Evolutionary conservation across 2,329 filamentous ascomycete species (phyloP), one percentile per base, ranked within the genome.

Genomic region (Epichloe scottii): DNA sequence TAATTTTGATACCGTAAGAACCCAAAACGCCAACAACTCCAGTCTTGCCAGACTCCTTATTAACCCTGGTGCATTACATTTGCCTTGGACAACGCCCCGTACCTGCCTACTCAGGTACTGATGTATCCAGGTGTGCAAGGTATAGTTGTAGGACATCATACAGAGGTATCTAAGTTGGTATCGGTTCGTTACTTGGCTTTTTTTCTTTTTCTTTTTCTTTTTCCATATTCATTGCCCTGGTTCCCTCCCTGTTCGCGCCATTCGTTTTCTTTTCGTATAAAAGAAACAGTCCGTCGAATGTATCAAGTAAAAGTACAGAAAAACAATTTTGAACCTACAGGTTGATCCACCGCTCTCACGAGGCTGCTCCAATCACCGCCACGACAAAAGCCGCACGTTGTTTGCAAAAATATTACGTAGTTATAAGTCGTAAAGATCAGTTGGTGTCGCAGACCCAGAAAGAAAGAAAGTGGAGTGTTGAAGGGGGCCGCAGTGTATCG

Each of bases 11-110:
- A 51, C 49, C 38, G n/a, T 14, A 10, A 26, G 8, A 17, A 34
- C 21, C 23, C 37, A 15, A 40, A 33, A 46, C 53, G 47, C 50
- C 48, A 39, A 17, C 34, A 52, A 50, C 50, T 50, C 50, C 47
- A 33, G 26, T 42, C 46, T 40, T 41, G 30, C 34, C 7, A 45
- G 21, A 38, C 39, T 44, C 41, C 43, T 39, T n/a, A 5, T 39
- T n/a, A 5, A 10, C 11, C 7, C 38, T 42, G 10, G 23, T 26
- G 37, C 21, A 26, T 40, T 33, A 8, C 19, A 17, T 33, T 14
- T 48, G 35, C 46, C 34, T 23, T 4, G 6, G 21, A 34, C 26
- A 42, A 34, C 23, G 41, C 15, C n/a, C 15, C 3, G 10, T 35
- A 35, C 43, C 7, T 14, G 21, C 19, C 12, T 21, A 41, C 26